Conservation (phyloP, 257 asterid genomes). For the Solanum sitiens region DNA sequence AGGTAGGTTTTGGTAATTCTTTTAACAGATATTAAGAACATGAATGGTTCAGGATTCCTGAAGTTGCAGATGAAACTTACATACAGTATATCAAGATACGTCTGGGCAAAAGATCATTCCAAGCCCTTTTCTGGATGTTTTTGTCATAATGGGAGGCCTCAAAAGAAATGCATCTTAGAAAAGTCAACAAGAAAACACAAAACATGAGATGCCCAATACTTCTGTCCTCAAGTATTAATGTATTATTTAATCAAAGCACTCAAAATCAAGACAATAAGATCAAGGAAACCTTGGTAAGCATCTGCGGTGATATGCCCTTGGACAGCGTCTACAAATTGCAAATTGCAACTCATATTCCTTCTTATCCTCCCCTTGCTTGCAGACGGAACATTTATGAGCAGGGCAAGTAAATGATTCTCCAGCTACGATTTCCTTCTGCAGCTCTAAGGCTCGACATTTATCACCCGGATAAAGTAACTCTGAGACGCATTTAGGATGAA, state of each 20-base stretch:
- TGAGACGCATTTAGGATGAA: constrained; percentile 57
- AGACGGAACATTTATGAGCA: constrained; percentile 45
- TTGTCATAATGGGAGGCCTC: constrained; percentile 15
- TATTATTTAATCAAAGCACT: neutral
- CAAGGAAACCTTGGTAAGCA: constrained; percentile 61
- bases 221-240: neutral
- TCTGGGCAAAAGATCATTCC: constrained; percentile 46
- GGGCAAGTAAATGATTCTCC: constrained; percentile 72
- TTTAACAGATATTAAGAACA: neutral
- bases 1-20: neutral
- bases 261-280: neutral
- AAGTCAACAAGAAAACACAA: neutral
- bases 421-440: constrained; percentile 32
- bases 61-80: constrained; percentile 20
- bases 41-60: neutral
- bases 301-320: constrained; percentile 63
- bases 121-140: constrained; percentile 38
- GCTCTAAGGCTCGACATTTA: constrained; percentile 24
- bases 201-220: neutral
- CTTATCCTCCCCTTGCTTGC: constrained; percentile 52
- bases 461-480: constrained; percentile 32
- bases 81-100: constrained; percentile 66
- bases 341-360: constrained; percentile 40
- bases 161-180: constrained; percentile 36
- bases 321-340: constrained; percentile 72